Evolutionary conservation across 2,329 filamentous ascomycete species (phyloP), one percentile per base, ranked within the genome.

Genomic region (Penicillium freii): DNA sequence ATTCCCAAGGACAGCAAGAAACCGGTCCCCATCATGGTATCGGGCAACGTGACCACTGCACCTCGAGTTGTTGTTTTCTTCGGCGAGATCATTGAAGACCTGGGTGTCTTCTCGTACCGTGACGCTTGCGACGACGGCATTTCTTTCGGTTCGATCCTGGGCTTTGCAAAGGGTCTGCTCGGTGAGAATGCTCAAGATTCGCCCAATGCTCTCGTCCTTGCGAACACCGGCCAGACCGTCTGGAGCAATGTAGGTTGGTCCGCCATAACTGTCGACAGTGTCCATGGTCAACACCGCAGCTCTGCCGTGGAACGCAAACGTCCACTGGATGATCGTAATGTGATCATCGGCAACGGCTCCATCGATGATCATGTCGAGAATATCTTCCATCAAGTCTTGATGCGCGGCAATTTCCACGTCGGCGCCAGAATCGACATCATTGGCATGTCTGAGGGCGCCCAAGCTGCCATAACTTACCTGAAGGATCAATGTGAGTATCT

Each of bases 221-320:
- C 91, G 45, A 97, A 96, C 70, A 80, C 85, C 4, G 91, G 90
- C 5, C 87, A 95, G 74, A 77, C 90, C 19, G 79, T 87, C 66
- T 97, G 91, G 87, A 90, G 89, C 71, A 84, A 89, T 40, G 81
- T 83, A 51, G 81, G 81, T 1, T 75, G 81, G 51, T 81, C 82
- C 48, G 80, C 85, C 0, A 78, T 96, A 59, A 89, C 84, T 1
- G 71, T 81, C 1, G 69, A 70, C 0, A 81, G 80, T 3, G 89
- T 87, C 79, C 69, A 78, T 8, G 80, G 79, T 1, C 75, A 88
- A 44, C 86, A 87, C 1, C 82, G 87, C 64, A 78, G 80, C 56
- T 89, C 84, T 47, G 81, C 11, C 84, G 90, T 59, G 70, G 75
- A 4, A 80, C 82, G 3, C 77, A 81, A 47, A 75, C 75, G 53